Evolutionary conservation across 2,329 filamentous ascomycete species (phyloP).

Genomic region (Elsinoe batatas): DNA sequence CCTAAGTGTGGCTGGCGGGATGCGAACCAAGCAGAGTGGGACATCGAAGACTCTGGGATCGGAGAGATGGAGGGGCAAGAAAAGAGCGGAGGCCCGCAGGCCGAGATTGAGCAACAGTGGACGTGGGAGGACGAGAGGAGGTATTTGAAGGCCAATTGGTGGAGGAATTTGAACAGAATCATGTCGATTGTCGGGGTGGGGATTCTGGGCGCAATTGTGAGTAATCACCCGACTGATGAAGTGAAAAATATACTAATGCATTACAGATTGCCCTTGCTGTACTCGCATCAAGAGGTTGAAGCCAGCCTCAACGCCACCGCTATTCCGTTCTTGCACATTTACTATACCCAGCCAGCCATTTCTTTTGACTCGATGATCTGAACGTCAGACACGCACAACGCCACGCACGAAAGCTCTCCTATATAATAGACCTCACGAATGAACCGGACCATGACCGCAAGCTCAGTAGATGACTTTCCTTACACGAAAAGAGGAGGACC

Average conservation of each 20-base stretch:
- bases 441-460: neutral
- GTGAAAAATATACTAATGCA: neutral
- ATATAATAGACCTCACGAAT: too few species aligned
- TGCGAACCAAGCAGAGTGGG: constrained; percentile 20
- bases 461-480: neutral
- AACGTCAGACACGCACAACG: neutral
- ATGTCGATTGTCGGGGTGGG: constrained; percentile 29
- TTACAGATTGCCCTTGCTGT: constrained; percentile 27
- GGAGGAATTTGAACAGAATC: constrained; percentile 29
- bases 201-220: constrained; percentile 28
- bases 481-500: neutral
- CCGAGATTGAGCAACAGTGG: constrained; percentile 3
- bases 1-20: constrained; percentile 21
- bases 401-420: neutral
- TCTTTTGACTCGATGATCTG: neutral
- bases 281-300: constrained; percentile 20
- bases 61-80: constrained; percentile 7
- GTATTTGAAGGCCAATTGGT: constrained; percentile 29
- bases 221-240: constrained; percentile 14
- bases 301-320: neutral
- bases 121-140: constrained; percentile 25
- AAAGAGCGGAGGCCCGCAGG: neutral
- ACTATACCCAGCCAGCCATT: neutral
- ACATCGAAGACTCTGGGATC: neutral
- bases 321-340: neutral